Evolutionary conservation across 202 grass and related monocot species (phyloP), one percentile per base, ranked within the genome.

Genomic region (Schoenoplectus tabernaemontani): DNA sequence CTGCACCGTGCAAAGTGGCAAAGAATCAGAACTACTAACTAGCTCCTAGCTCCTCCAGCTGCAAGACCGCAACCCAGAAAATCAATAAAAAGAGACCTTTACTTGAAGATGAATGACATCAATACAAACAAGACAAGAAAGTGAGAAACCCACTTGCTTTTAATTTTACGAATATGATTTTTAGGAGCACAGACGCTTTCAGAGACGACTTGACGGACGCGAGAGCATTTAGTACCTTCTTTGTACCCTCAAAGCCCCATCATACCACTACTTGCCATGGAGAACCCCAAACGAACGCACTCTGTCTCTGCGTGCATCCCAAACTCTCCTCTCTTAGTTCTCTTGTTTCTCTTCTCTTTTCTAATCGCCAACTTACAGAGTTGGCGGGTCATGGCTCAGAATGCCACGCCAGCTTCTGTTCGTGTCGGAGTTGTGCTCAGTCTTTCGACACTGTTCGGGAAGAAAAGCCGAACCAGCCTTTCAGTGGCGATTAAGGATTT

Each of bases 401-500:
- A 34, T 53, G 77, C 41, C 23, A 80, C 77, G 58, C 23, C 57
- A 47, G 19, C 57, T 36, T 68, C 53, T 2, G 80, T 90, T 38
- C 84, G 70, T 58, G 87, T 96, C 51, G 93, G 93, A 7, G 65
- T 91, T 58, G 83, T 91, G 46, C 36, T 93, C 53, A 78, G 88
- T 75, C 78, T 83, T 28, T 41, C 1, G 2, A 84, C 82, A 4
- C 34, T 62, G 2, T 26, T 60, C 5, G 93, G 91, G 42, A 88
- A 59, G 76, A 80, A 82, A 66, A 81, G 71, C 16, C 76, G 0
- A 2, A 91, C 87, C 30, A 87, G 82, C 76, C 82, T 89, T 54
- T 78, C 75, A n/a, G 88, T 97, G 88, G 91, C 93, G 2, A 58
- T 90, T 53, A 80, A 79, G 2, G 93, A 93, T 64, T 97, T 90